A percentile compares a stretch with the other conserved stretches of the same genome.
phyloP scores from a whole-genome alignment of 179 eudicot genomes.

The Silene noctiflora region DNA sequence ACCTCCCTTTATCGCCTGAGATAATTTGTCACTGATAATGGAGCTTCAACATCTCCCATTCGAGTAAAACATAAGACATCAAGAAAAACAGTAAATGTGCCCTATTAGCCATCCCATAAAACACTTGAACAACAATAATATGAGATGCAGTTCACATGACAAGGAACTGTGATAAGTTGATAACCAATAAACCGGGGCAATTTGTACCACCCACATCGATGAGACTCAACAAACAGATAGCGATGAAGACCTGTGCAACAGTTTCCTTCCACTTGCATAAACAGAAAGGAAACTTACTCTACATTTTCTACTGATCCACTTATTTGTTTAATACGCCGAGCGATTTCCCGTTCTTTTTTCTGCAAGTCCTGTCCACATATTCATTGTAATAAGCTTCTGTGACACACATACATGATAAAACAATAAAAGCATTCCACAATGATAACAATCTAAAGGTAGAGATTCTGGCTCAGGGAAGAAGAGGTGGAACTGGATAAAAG shows the following conservation, averaged over 20 bases:
- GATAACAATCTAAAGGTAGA: neutral
- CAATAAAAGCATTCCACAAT: neutral
- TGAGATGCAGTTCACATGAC: neutral
- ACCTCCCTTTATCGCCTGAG: too few relatives aligned
- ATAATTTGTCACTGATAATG: too few relatives aligned
- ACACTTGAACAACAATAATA: too few relatives aligned
- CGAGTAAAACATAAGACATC: neutral
- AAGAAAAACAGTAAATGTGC: neutral
- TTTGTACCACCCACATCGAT: neutral
- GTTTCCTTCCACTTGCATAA: neutral
- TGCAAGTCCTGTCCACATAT: conserved; percentile 46
- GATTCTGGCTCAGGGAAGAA: neutral
- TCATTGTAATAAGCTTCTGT: neutral
- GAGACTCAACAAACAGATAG: conserved; percentile 2
- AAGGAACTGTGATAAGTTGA: neutral
- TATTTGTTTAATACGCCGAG: conserved; percentile 50
- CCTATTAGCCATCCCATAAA: neutral
- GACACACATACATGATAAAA: neutral
- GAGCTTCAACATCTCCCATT: neutral
- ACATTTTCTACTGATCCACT: conserved; percentile 60
- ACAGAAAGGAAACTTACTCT: conserved; percentile 45
- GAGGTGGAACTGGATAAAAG: neutral
- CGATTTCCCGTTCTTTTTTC: conserved; percentile 47
- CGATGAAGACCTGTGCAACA: neutral
- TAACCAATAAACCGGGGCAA: neutral